phyloP scores from a whole-genome alignment of 2,329 filamentous ascomycete genomes.

The Magnaporthales sp. region DNA sequence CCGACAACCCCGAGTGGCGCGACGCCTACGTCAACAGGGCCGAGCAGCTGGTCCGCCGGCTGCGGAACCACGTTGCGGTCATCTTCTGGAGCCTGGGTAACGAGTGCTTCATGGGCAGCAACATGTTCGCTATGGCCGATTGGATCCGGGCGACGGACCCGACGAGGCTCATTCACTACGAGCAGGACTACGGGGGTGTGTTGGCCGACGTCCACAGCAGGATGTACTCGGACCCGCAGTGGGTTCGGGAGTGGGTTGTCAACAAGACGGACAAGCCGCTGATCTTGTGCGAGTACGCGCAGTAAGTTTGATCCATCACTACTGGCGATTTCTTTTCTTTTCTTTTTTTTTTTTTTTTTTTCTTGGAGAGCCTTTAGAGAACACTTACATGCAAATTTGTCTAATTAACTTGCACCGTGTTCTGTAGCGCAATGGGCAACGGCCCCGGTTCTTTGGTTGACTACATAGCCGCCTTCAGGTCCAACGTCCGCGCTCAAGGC shows the following conservation, averaged over 20 bases:
- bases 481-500: conserved; percentile 25
- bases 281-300: conserved; percentile 45
- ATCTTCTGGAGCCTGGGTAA: conserved; percentile 42
- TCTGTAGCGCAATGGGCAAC: conserved; percentile 57
- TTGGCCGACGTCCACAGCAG: background rate
- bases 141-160: background rate
- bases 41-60: conserved; percentile 49
- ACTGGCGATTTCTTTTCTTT: too few species aligned
- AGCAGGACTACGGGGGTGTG: background rate
- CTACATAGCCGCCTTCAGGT: conserved; percentile 56
- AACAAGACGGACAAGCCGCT: conserved; percentile 47
- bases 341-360: too few species aligned
- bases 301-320: conserved; percentile 15
- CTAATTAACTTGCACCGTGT: background rate
- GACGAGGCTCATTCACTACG: conserved; percentile 2
- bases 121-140: background rate
- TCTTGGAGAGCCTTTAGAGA: too few species aligned
- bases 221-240: background rate
- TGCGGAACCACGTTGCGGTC: conserved; percentile 54
- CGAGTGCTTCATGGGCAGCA: background rate
- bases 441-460: conserved; percentile 59
- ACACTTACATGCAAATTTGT: background rate
- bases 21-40: conserved; percentile 56
- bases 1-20: conserved; percentile 47
- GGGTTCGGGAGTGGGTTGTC: background rate